Evolutionary conservation across 2,329 filamentous ascomycete species (phyloP).

Genomic region (Cyphellophora europaea): DNA sequence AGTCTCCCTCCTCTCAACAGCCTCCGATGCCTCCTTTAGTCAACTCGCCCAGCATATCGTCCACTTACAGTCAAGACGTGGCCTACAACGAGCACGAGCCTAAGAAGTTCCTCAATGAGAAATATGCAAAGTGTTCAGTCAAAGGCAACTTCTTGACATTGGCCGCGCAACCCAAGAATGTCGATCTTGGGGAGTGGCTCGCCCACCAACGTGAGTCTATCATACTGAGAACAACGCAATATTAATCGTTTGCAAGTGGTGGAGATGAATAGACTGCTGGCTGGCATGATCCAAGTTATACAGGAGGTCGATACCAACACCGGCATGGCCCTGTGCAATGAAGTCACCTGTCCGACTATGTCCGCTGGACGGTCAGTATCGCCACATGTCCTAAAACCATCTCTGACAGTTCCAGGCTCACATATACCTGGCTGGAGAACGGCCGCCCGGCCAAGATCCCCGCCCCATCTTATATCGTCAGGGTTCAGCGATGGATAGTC

Average conservation of each 20-base stretch:
- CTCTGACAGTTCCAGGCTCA: slow-evolving; percentile 52
- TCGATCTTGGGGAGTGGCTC: slow-evolving; percentile 91
- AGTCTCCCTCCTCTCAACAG: slow-evolving; percentile 22
- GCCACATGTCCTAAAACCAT: not conserved
- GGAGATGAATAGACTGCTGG: slow-evolving; percentile 82
- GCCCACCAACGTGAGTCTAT: slow-evolving; percentile 75
- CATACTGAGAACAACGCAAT: not conserved
- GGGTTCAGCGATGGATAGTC: slow-evolving; percentile 95
- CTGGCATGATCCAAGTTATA: slow-evolving; percentile 80
- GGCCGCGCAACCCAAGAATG: slow-evolving; percentile 83
- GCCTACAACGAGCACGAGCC: slow-evolving; percentile 32
- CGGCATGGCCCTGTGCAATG: slow-evolving; percentile 72
- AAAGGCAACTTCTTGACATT: slow-evolving; percentile 97
- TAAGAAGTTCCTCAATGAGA: slow-evolving; percentile 43
- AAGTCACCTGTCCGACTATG: slow-evolving; percentile 78
- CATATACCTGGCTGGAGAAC: slow-evolving; percentile 92
- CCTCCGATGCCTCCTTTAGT: slow-evolving; percentile 24
- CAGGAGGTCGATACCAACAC: slow-evolving; percentile 73
- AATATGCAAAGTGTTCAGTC: slow-evolving; percentile 71
- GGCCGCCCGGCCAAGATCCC: slow-evolving; percentile 85
- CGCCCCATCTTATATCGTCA: slow-evolving; percentile 84
- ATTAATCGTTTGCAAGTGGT: slow-evolving; percentile 51
- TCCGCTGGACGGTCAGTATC: slow-evolving; percentile 77
- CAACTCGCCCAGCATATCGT: slow-evolving; percentile 31
- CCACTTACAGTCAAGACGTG: slow-evolving; percentile 25